Base-by-base conservation (phyloP, 805 yeast species). In the Metschnikowia baotianmanensis region DNA sequence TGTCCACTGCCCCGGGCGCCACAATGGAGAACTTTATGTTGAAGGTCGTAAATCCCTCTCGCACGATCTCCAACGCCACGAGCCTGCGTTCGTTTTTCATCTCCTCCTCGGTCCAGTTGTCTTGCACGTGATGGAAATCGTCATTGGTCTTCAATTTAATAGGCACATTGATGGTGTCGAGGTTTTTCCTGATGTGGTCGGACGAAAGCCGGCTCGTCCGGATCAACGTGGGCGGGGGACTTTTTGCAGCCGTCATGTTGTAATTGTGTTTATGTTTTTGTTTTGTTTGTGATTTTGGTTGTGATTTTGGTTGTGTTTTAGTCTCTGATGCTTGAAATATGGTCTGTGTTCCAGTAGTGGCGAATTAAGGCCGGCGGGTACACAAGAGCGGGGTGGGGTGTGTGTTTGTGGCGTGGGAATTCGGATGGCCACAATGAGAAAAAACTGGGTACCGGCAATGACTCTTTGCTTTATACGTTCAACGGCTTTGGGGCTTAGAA, bases 51-150 rank as follows among this genome's bases (percentile, higher is more conserved):
- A 36, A 24, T 16, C 37, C 40, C 45, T 72, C 47, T 47, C 63
- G 51, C 38, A 62, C 47, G 36, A 60, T 54, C 53, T 49, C 42
- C 67, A 78, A 71, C 26, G 61, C 56, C 3, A 80, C 80, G 32
- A 80, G 62, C 30, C 84, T 58, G 38, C 85, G 61, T 26, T 67
- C 63, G 11, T 55, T 51, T 16, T 51, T 48, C 25, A 58, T 49
- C 46, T 79, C 84, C 26, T 65, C 68, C 5, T 52, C 52, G 0
- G 73, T 59, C 83, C 84, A 80, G 48, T 63, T 52, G 27, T 55
- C 53, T 0, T 72, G 61, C 69, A 77, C 65, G 2, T 51, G 43
- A 34, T 56, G 49, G 10, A 63, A 42, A 52, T 67, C 67, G 23
- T 65, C 46, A 24, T 63, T 53, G 28, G 63, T 56, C 6, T 48